Percentiles rank a stretch among this genome's conserved stretches.
phyloP scores from a whole-genome alignment of 2,329 filamentous ascomycete species.

The Triangularia setosa region DNA sequence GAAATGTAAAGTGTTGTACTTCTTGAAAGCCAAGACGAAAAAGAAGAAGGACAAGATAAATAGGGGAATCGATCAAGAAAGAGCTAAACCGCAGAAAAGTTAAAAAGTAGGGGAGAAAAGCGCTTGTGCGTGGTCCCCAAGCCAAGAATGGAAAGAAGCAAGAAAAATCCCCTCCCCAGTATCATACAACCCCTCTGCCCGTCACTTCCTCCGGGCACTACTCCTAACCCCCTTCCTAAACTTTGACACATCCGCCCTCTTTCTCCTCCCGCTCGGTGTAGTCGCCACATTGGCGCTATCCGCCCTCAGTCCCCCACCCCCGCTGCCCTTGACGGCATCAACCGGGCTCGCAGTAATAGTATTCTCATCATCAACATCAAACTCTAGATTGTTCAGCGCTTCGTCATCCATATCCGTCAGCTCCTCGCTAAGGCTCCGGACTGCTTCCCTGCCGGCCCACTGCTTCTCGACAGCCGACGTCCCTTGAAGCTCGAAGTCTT shows the following conservation, averaged over 20 bases:
- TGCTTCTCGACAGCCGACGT: conserved; percentile 75
- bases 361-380: conserved; percentile 46
- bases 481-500: conserved; percentile 72
- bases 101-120: not conserved
- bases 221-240: conserved; percentile 33
- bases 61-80: not conserved
- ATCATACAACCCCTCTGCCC: not conserved
- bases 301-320: not conserved
- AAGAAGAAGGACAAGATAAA: not conserved
- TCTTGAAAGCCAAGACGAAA: not conserved
- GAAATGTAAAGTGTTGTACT: not conserved
- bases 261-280: conserved; percentile 14
- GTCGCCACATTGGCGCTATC: not conserved
- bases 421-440: conserved; percentile 71
- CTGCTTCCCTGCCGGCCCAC: conserved; percentile 67
- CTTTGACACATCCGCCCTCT: conserved; percentile 20
- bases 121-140: not conserved
- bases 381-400: conserved; percentile 68
- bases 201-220: conserved; percentile 31
- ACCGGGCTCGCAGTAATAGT: conserved; percentile 40
- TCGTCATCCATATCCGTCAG: conserved; percentile 91
- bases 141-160: too few relatives aligned
- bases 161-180: not conserved
- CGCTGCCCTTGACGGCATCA: not conserved
- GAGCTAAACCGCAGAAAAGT: not conserved